These are phyloP conservation scores for Sequoia sempervirens DNA, from an alignment of 75 land plant species.

Conservation along the genomic window DNA sequence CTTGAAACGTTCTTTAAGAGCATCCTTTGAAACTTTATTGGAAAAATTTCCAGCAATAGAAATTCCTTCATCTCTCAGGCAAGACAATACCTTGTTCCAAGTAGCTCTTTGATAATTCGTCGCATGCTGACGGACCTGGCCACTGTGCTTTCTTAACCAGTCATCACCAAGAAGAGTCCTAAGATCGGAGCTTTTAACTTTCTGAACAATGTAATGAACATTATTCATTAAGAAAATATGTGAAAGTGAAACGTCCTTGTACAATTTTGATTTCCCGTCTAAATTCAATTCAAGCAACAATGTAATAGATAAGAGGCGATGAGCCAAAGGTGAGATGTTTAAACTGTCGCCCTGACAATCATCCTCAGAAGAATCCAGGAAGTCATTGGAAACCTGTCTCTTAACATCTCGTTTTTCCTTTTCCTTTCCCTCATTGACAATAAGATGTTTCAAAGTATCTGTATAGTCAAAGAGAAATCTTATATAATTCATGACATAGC, in stretches of 20 bases:
- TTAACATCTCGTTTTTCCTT: not conserved
- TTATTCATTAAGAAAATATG: constrained; percentile 75
- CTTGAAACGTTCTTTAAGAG: constrained; percentile 76
- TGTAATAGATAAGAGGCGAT: constrained; percentile 31
- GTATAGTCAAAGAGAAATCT: constrained; percentile 33
- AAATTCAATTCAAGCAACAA: constrained; percentile 46
- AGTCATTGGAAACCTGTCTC: not conserved
- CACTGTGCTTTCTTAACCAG: constrained; percentile 45
- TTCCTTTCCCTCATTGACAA: constrained; percentile 10
- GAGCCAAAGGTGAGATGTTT: constrained; percentile 29
- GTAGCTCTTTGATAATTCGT: constrained; percentile 49
- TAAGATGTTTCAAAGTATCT: constrained; percentile 33
- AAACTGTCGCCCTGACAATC: constrained; percentile 1
- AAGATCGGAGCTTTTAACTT: constrained; percentile 53
- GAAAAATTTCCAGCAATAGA: constrained; percentile 25
- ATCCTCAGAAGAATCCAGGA: constrained; percentile 8
- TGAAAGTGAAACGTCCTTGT: constrained; percentile 52
- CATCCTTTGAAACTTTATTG: constrained; percentile 41
- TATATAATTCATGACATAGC: constrained; percentile 77
- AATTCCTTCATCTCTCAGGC: constrained; percentile 46
- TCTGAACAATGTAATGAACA: constrained; percentile 59
- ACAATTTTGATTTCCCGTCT: constrained; percentile 56
- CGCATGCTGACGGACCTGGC: constrained; percentile 46
- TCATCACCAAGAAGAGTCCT: constrained; percentile 49
- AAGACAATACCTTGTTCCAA: constrained; percentile 47